Base-by-base conservation (phyloP, 805 yeast species). In the Candida fluviatilis region DNA sequence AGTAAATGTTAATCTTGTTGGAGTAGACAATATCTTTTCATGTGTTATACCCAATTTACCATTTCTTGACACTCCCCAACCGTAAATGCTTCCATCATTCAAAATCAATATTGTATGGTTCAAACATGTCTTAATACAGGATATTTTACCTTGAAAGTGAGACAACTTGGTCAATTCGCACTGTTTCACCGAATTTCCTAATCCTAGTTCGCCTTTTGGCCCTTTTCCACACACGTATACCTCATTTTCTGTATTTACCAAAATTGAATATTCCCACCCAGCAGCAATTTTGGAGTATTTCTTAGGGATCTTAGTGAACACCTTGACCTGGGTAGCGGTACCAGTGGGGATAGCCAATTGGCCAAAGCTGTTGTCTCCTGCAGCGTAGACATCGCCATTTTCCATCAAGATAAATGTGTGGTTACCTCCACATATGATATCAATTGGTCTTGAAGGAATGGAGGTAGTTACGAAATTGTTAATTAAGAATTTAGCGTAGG, bases 371-470 rank as follows among this genome's bases (percentile, higher is more conserved):
- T 80, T 82, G 39, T 68, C 76, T 1, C 97, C 97, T 35, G 76
- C 48, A 0, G 74, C 75, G 45, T 58, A 80, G 1, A 82, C 55
- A 0, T 59, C 54, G 1, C 91, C 91, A 34, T 69, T 59, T 1
- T 58, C 64, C 10, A 75, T 55, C 5, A 88, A 54, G 2, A 87
- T 43, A 13, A 86, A 49, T 0, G 95, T 82, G 55, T 91, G 97
- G 49, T 90, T 90, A 0, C 98, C 97, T 3, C 96, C 97, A 49
- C 89, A 79, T 0, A 69, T 73, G 10, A 89, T 65, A 46, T 67
- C 64, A 35, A 52, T 38, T 0, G 80, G 72, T n/a, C 36, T 43
- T 3, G 25, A 13, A 7, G 38, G 36, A 36, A 23, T 55, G 2
- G 15, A 18, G 5, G 31, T 49, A 14, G 45, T 34, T 30, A 30